Percentiles rank a stretch among this genome's conserved stretches.
Conservation (phyloP, 495 filamentous ascomycete genomes). For the Umbilicaria muhlenbergii region DNA sequence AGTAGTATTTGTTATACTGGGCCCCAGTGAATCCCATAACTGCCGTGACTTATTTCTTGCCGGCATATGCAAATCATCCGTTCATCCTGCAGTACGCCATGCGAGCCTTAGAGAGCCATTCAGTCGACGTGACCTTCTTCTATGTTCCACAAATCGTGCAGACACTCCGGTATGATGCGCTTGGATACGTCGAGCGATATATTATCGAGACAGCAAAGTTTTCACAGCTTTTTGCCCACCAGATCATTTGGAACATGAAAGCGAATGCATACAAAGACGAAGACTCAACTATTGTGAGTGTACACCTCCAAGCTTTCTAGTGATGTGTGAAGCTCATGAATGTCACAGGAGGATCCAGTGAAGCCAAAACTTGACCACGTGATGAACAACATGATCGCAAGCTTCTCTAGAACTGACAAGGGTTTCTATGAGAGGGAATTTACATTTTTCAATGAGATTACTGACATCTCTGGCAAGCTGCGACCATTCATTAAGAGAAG, state of each 20-base stretch:
- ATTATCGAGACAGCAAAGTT: constrained; percentile 92
- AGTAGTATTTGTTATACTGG: constrained; percentile 84
- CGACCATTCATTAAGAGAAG: constrained; percentile 82
- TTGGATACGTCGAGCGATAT: constrained; percentile 93
- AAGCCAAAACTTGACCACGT: constrained; percentile 90
- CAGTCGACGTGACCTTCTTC: constrained; percentile 93
- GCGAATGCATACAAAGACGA: constrained; percentile 98
- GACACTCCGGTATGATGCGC: constrained; percentile 80
- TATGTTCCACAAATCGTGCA: constrained; percentile 98
- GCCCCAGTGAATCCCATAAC: constrained; percentile 84
- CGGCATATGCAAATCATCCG: constrained; percentile 84
- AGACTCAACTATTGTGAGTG: constrained; percentile 67
- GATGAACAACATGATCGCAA: constrained; percentile 63
- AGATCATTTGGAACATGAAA: constrained; percentile 99
- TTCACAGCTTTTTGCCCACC: constrained; percentile 93
- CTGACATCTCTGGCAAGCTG: constrained; percentile 84
- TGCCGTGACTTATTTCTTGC: constrained; percentile 83
- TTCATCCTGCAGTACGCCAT: constrained; percentile 96
- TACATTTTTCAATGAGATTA: constrained; percentile 94
- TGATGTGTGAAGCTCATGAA: not conserved
- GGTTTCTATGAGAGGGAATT: constrained; percentile 93
- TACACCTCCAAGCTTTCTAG: not conserved
- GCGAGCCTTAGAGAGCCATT: constrained; percentile 82
- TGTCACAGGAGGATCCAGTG: constrained; percentile 56
- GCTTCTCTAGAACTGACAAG: constrained; percentile 63